Evolutionary conservation across 2,329 filamentous ascomycete species (phyloP).

Genomic region (Penicillium occitanis): DNA sequence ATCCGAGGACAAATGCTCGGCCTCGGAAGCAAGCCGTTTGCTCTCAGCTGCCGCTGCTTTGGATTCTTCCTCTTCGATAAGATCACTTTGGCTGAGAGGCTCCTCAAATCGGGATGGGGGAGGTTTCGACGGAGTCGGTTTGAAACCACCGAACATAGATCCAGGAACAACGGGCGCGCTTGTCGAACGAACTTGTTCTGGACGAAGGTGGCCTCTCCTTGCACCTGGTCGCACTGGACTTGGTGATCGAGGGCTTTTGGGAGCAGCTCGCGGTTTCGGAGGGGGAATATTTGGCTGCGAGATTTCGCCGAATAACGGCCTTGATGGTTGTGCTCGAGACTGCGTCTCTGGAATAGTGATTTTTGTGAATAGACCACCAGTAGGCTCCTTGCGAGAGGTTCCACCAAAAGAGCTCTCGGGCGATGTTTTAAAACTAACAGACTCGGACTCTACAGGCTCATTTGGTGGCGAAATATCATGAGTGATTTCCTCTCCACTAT

Average conservation of each 20-base stretch:
- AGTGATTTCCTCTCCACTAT: constrained; percentile 49
- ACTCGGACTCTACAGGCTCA: constrained; percentile 30
- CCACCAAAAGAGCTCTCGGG: constrained; percentile 48
- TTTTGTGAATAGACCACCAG: constrained; percentile 44
- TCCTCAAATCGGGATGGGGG: constrained; percentile 19
- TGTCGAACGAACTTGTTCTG: constrained; percentile 37
- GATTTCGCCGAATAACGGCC: constrained; percentile 48
- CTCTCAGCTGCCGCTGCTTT: constrained; percentile 34
- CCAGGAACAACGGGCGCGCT: constrained; percentile 40
- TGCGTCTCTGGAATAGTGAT: constrained; percentile 33
- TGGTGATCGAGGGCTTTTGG: constrained; percentile 46
- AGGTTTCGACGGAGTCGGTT: constrained; percentile 7
- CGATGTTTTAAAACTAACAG: constrained; percentile 41
- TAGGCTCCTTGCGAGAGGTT: constrained; percentile 36
- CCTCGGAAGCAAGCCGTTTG: constrained; percentile 35
- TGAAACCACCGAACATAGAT: constrained; percentile 34
- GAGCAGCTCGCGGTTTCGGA: constrained; percentile 32
- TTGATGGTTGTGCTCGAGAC: constrained; percentile 28
- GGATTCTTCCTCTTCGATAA: constrained; percentile 30
- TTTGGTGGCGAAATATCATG: constrained; percentile 39
- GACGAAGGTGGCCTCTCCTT: constrained; percentile 32
- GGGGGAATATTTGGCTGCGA: constrained; percentile 41
- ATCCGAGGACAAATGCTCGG: constrained; percentile 44
- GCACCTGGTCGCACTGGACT: constrained; percentile 44
- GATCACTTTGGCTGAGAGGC: constrained; percentile 26